These are phyloP conservation scores for Peniophora sp. DNA, from an alignment of 1,284 basidiomycete genomes.

Conservation along the genomic window DNA sequence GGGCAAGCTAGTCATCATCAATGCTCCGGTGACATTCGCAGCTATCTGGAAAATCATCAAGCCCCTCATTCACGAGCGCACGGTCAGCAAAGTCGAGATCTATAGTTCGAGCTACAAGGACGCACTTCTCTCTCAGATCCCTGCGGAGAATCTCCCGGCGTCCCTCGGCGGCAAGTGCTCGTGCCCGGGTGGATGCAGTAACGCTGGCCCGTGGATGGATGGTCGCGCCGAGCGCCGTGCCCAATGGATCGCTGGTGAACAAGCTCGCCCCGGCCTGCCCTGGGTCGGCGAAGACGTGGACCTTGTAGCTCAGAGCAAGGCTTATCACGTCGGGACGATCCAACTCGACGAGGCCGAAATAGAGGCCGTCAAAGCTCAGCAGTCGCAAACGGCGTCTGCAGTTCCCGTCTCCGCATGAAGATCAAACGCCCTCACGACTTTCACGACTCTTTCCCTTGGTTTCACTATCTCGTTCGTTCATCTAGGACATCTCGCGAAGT, in stretches of 20 bases:
- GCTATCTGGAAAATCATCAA: slow-evolving; percentile 62
- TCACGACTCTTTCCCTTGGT: not conserved
- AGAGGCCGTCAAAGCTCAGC: not conserved
- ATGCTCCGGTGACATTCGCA: slow-evolving; percentile 63
- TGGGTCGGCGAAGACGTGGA: slow-evolving; percentile 3
- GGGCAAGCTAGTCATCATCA: slow-evolving; percentile 61
- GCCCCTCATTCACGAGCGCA: slow-evolving; percentile 67
- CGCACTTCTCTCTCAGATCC: slow-evolving; percentile 45
- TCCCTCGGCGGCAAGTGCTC: slow-evolving; percentile 43
- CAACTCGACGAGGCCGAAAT: not conserved
- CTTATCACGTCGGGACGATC: not conserved
- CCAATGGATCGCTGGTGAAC: slow-evolving; percentile 24
- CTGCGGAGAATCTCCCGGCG: slow-evolving; percentile 41
- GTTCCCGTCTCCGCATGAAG: not conserved
- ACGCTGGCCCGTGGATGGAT: slow-evolving; percentile 63
- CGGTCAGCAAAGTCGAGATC: slow-evolving; percentile 55
- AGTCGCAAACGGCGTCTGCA: not conserved
- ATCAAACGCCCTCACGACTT: not conserved
- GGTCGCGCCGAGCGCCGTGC: slow-evolving; percentile 46
- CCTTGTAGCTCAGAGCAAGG: not conserved
- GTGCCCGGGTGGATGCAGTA: slow-evolving; percentile 57
- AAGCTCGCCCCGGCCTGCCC: slow-evolving; percentile 4
- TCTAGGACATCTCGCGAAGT: too few species aligned
- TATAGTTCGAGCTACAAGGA: slow-evolving; percentile 50
- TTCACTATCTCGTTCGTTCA: too few species aligned